These are phyloP conservation scores for Nannizziopsis arthrosporioides DNA, from an alignment of 2,329 filamentous ascomycete genomes.

Conservation along the genomic window DNA sequence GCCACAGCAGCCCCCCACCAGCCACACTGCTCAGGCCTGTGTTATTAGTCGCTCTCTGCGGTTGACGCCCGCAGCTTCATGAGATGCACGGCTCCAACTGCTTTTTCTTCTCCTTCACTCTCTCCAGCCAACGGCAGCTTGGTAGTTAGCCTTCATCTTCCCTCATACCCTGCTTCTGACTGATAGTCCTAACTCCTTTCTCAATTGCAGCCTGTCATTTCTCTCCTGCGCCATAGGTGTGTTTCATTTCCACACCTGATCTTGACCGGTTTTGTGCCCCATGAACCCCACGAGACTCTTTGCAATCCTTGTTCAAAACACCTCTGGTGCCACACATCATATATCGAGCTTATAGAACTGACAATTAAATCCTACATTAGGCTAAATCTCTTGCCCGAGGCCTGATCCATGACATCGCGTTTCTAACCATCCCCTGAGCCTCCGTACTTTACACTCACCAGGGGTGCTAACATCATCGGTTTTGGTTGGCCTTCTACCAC, in stretches of 20 bases:
- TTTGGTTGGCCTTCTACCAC: constrained; percentile 2
- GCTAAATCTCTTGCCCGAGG: neutral
- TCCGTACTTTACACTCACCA: neutral
- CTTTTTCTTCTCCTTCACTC: neutral
- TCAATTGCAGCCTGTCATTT: neutral
- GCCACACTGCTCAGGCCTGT: constrained; percentile 1
- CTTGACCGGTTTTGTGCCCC: constrained; percentile 9
- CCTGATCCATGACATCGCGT: constrained; percentile 5
- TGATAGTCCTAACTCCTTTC: neutral
- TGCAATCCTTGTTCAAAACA: constrained; percentile 10
- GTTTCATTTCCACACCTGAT: neutral
- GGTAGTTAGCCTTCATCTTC: neutral
- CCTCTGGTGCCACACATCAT: constrained; percentile 3
- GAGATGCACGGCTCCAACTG: neutral
- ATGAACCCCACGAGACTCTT: constrained; percentile 11
- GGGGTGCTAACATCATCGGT: neutral
- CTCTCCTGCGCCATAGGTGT: constrained; percentile 1
- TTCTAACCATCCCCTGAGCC: constrained; percentile 6
- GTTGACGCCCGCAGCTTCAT: constrained; percentile 4
- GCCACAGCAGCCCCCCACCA: constrained; percentile 10
- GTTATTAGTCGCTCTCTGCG: neutral
- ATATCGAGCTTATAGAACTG: constrained; percentile 7
- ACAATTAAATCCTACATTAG: constrained; percentile 1
- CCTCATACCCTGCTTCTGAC: neutral
- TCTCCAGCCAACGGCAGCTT: constrained; percentile 3